These are phyloP conservation scores for Geotrichum cucujoidarum DNA, from an alignment of 1,139 yeast species.

Conservation along the genomic window DNA sequence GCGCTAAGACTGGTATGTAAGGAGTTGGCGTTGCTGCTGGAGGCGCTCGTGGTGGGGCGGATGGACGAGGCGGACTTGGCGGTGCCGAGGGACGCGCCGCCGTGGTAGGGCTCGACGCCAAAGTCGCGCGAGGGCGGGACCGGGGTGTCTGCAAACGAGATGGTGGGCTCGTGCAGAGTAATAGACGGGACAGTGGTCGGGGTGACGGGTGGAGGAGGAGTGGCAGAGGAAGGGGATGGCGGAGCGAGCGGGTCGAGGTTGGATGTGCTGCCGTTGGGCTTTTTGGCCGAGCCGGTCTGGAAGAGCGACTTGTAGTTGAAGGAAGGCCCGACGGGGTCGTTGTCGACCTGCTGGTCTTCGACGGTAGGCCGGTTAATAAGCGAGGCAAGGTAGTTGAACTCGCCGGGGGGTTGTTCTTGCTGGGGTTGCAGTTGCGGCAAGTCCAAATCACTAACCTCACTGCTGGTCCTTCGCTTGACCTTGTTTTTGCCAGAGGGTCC, in stretches of 20 bases:
- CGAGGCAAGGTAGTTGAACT: conserved; percentile 1
- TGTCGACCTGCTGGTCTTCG: neutral
- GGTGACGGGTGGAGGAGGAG: neutral
- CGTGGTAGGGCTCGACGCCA: neutral
- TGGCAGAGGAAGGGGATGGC: too few relatives aligned
- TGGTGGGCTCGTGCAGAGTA: neutral
- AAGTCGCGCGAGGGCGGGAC: neutral
- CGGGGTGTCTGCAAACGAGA: neutral
- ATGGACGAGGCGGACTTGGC: neutral
- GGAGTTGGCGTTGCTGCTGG: neutral
- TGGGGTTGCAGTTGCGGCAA: neutral
- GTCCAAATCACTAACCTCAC: neutral
- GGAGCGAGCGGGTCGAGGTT: neutral
- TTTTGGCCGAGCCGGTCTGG: neutral
- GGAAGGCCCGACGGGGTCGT: neutral
- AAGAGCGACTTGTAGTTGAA: conserved; percentile 14
- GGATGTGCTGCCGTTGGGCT: neutral
- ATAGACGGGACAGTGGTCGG: neutral
- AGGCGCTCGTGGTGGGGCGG: neutral
- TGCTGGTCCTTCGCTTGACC: neutral
- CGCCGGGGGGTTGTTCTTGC: neutral
- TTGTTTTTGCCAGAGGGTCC: neutral
- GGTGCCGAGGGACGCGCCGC: neutral
- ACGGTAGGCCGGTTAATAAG: conserved; percentile 11
- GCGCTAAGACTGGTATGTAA: neutral